Percentiles rank a stretch among this genome's conserved stretches.
Evolutionary conservation across 2,329 filamentous ascomycete species (phyloP).

Genomic region (Aspergillus vadensis): DNA sequence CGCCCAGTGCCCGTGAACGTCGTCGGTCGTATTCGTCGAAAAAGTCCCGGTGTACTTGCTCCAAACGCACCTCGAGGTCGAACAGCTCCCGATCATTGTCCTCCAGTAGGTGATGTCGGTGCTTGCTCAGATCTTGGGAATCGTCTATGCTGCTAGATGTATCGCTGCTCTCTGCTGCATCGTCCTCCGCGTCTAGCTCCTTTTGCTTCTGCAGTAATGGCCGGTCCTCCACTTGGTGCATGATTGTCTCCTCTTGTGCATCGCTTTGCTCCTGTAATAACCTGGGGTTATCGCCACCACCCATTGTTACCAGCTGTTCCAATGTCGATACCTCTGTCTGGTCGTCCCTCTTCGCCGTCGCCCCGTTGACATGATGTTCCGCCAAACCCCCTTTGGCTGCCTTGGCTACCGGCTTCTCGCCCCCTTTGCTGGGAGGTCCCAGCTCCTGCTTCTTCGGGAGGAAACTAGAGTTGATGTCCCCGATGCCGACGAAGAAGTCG

Average conservation of each 20-base stretch:
- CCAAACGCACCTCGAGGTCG: conserved; percentile 74
- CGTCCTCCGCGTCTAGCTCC: conserved; percentile 81
- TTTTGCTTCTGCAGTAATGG: conserved; percentile 92
- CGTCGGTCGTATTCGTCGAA: conserved; percentile 76
- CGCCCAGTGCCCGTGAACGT: conserved; percentile 48
- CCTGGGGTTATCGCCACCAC: conserved; percentile 66
- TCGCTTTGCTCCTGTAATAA: conserved; percentile 74
- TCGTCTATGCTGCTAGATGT: conserved; percentile 45
- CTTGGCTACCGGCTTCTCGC: conserved; percentile 29
- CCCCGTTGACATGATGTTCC: conserved; percentile 38
- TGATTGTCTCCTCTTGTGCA: conserved; percentile 83
- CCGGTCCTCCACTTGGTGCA: conserved; percentile 84
- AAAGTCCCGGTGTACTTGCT: conserved; percentile 74
- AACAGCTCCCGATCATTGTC: conserved; percentile 85
- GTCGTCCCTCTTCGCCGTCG: conserved; percentile 26
- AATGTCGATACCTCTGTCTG: conserved; percentile 57
- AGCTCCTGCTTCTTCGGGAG: conserved; percentile 71
- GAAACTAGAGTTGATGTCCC: conserved; percentile 98
- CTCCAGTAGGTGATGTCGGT: conserved; percentile 75
- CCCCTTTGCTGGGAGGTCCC: conserved; percentile 49
- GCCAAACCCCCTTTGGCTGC: conserved; percentile 25
- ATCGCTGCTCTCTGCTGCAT: conserved; percentile 59
- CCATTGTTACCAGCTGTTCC: conserved; percentile 78
- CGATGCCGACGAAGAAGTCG: conserved; percentile 97
- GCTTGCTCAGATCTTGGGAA: conserved; percentile 42